Conservation (phyloP, 2,329 filamentous ascomycete species). For the Berkeleyomyces basicola region DNA sequence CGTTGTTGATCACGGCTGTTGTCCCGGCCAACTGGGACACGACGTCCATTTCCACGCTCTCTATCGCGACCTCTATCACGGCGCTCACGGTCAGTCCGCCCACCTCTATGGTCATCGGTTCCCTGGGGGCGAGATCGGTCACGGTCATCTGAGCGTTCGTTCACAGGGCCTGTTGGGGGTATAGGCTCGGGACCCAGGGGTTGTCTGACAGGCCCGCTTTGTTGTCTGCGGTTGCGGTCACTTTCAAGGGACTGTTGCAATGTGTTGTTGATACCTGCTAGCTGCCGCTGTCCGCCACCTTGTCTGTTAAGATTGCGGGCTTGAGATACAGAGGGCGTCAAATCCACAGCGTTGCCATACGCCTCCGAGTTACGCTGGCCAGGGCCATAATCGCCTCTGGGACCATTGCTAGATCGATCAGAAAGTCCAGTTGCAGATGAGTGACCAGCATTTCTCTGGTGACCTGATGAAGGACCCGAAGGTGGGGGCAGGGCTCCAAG, state of each 20-base stretch:
- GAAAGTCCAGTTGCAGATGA: neutral
- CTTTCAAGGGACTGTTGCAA: constrained; percentile 32
- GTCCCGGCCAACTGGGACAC: constrained; percentile 26
- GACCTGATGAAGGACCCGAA: neutral
- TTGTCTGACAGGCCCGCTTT: neutral
- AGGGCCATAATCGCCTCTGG: neutral
- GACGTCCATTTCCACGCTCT: constrained; percentile 24
- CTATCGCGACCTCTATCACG: constrained; percentile 22
- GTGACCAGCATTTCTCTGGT: neutral
- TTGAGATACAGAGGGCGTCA: neutral
- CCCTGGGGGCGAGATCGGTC: constrained; percentile 22
- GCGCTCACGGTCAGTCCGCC: constrained; percentile 29
- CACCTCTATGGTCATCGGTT: constrained; percentile 23
- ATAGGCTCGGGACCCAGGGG: constrained; percentile 6
- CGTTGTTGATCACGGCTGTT: constrained; percentile 33
- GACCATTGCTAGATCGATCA: neutral
- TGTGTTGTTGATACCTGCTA: constrained; percentile 43
- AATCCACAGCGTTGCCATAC: constrained; percentile 1
- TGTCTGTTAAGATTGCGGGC: neutral
- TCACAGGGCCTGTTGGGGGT: neutral
- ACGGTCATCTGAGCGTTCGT: constrained; percentile 17
- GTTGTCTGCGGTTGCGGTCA: constrained; percentile 9
- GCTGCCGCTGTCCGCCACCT: constrained; percentile 27
- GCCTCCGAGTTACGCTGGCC: neutral
- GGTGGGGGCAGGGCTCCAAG: neutral